Evolutionary conservation across 257 asterid species (phyloP), one percentile per base, ranked within the genome.

Genomic region (Solanum lycopersicoides): DNA sequence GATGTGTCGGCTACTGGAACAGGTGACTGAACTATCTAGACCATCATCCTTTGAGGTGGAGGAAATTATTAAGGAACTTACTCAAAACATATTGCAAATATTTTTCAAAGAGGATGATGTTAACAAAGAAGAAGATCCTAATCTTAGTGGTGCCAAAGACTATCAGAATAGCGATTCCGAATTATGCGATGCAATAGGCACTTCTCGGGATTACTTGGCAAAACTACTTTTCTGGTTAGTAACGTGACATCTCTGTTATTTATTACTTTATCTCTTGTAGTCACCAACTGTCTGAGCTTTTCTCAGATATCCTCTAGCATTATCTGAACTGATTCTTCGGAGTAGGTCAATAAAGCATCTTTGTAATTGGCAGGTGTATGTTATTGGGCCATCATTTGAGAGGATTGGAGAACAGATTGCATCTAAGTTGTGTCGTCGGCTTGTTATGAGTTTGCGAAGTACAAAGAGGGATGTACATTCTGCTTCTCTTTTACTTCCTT

Each of bases 381-480:
- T 85, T 97, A 91, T 88, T 97, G 83, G 99, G 99, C 45, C 99
- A 97, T 92, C 99, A 97, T 89, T 91, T 97, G 87, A 91, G 99
- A 91, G 97, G 98, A 66, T 90, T 97, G 98, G 99, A 97, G 94
- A 97, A 95, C 92, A 93, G 98, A 90, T 91, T 97, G 90, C 98
- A 95, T 91, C 92, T 97, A 60, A 95, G 94, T 87, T 97, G 99
- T 89, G 98, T 89, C 42, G 98, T 97, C 74, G 99, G 99, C 87
- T 93, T 97, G 91, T 92, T 97, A 90, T 97, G 82, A 91, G 86
- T n/a, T 23, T 85, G 86, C 87, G 84, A 88, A 83, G 90, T 86
- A 74, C 76, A 86, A 89, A 86, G 94, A 89, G 91, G 91, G 92
- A 90, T 94, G 95, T 93, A 93, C 86, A 92, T 91, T 92, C 93